These are phyloP conservation scores for Whalleya microplaca DNA, from an alignment of 2,329 filamentous ascomycete genomes.

Conservation along the genomic window DNA sequence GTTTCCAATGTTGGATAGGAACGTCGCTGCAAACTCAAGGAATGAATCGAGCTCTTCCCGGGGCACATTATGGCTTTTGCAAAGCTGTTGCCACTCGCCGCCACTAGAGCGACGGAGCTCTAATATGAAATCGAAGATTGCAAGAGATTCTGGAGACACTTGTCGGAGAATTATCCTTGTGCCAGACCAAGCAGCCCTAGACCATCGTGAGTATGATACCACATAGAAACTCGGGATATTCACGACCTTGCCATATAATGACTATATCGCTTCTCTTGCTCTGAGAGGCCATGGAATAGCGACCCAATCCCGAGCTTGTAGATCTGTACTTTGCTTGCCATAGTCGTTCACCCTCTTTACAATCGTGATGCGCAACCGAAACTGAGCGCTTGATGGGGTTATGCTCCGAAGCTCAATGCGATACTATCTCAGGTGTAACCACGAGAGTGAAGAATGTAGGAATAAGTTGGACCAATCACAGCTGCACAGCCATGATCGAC, in stretches of 20 bases:
- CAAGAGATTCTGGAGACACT: conserved; percentile 60
- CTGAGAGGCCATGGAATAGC: conserved; percentile 57
- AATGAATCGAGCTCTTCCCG: conserved; percentile 47
- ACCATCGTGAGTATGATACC: conserved; percentile 1
- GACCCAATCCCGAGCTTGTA: conserved; percentile 24
- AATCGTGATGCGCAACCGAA: too few relatives aligned
- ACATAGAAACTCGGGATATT: too few relatives aligned
- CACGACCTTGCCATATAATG: conserved; percentile 57
- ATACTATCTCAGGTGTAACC: too few relatives aligned
- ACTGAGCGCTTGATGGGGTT: too few relatives aligned
- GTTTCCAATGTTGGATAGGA: conserved; percentile 63
- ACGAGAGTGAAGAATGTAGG: too few relatives aligned
- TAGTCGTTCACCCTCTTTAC: too few relatives aligned
- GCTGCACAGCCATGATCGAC: too few relatives aligned
- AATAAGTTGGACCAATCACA: too few relatives aligned
- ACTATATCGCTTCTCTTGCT: conserved; percentile 65
- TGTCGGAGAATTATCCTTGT: conserved; percentile 60
- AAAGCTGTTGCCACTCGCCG: conserved; percentile 55
- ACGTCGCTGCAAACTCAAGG: conserved; percentile 63
- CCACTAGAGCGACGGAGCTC: conserved; percentile 48
- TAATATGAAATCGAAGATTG: conserved; percentile 64
- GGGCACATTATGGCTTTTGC: conserved; percentile 44
- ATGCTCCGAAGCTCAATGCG: too few relatives aligned
- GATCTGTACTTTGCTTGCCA: conserved; percentile 15
- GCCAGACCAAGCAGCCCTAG: conserved; percentile 58